Base-by-base conservation (phyloP, 169 alveolate species). In the Nephromyces sp. region DNA sequence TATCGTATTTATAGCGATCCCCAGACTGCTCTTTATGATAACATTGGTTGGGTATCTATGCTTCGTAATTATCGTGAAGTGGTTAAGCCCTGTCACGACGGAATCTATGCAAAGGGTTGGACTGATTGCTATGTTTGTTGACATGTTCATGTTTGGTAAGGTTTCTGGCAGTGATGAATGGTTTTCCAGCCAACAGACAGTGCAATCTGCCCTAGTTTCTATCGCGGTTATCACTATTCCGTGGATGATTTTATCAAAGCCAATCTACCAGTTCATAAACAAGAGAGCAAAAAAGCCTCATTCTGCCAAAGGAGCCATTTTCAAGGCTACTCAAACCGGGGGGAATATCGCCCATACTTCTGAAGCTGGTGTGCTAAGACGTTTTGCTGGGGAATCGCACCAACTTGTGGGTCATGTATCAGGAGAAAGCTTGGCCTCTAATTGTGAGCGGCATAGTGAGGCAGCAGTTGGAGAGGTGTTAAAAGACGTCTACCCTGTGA, bases 21-120 rank as follows among this genome's bases (percentile, higher is more conserved):
- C 99, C 28, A 97, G 96, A 86, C 72, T 96, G 30, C 83, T 95
- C 24, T 89, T 98, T 82, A 84, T 96, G 93, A 71, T 89, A 27
- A 77, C 91, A 31, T 86, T 97, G 24, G 93, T 97, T 71, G 99
- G 99, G 1, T 98, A 95, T 84, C 90, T 95, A 90, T 90, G 83
- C 70, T 81, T 93, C 65, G 75, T 97, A 72, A 94, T 97, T 51
- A 74, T 96, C 64, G 83, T 93, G 69, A 96, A 96, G 80, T 95
- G 98, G 98, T 73, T 83, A 32, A 77, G 89, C 15, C 89, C 84
- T 75, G 85, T 43, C n/a, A n/a, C n/a, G n/a, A n/a, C n/a, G n/a
- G n/a, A n/a, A n/a, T n/a, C n/a, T n/a, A n/a, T n/a, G n/a, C n/a
- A n/a, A n/a, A n/a, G n/a, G n/a, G n/a, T n/a, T n/a, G n/a, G n/a